Evolutionary conservation across 495 filamentous ascomycete species (phyloP).

Genomic region (Daldinia concentrica): DNA sequence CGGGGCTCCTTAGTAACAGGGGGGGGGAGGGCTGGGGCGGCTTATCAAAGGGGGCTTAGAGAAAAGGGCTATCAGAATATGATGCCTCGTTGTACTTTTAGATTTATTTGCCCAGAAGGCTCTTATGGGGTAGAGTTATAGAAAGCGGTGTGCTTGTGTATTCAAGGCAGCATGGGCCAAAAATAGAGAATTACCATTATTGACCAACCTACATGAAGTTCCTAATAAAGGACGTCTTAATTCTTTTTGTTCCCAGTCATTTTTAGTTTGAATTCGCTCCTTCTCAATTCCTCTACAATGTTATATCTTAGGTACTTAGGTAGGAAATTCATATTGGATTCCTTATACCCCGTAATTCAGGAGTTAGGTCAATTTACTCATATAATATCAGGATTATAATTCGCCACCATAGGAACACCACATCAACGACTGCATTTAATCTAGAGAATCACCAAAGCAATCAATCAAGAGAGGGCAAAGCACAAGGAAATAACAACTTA

Average conservation of each 20-base stretch:
- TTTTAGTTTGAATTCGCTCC: background rate
- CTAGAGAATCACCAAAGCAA: background rate
- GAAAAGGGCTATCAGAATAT: background rate
- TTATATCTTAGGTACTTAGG: no score
- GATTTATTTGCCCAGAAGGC: background rate
- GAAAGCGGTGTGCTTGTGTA: background rate
- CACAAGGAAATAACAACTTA: background rate
- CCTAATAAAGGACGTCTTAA: background rate
- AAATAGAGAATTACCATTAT: background rate
- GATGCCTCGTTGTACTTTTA: background rate
- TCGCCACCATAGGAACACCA: background rate
- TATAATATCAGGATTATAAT: no score
- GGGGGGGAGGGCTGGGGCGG: no score
- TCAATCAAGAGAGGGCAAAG: background rate
- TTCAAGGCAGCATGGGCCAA: background rate
- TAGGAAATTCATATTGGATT: no score
- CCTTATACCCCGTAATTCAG: no score
- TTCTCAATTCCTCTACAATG: background rate
- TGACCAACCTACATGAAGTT: background rate
- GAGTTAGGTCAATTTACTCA: no score
- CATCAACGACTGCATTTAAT: background rate
- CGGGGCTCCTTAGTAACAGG: background rate
- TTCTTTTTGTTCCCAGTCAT: background rate
- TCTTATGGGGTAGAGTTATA: background rate
- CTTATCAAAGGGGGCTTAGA: background rate